Evolutionary conservation across 208 protist species (phyloP).

Genomic region (Sergeia podlipaevii): DNA sequence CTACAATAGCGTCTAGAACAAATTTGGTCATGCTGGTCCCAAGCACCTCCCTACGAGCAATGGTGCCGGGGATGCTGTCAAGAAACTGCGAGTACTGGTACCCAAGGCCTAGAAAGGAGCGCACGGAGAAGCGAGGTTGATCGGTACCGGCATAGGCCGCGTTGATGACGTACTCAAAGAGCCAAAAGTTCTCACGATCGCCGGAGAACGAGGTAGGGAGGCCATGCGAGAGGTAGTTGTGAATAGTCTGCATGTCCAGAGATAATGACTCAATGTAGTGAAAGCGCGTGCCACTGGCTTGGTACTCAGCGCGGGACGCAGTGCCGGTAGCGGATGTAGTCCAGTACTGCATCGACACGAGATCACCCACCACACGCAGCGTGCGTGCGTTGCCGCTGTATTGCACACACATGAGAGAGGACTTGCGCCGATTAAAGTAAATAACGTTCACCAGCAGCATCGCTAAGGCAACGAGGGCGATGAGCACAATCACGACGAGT

Average conservation of each 20-base stretch:
- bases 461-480: constrained; percentile 1
- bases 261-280: neutral
- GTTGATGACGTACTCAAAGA: neutral
- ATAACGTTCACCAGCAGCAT: constrained; percentile 2
- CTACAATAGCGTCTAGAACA: too few relatives aligned
- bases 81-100: constrained; percentile 8
- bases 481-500: neutral
- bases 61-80: neutral
- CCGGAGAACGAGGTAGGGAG: neutral
- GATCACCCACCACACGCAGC: constrained; percentile 4
- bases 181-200: constrained; percentile 1
- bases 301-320: neutral
- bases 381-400: constrained; percentile 1
- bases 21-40: too few relatives aligned
- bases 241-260: constrained; percentile 9
- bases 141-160: neutral
- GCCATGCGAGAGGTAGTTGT: constrained; percentile 9
- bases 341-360: constrained; percentile 12
- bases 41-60: neutral
- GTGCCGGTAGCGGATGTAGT: too few relatives aligned
- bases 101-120: constrained; percentile 3
- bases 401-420: constrained; percentile 3
- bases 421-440: neutral
- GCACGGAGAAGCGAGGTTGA: neutral
- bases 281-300: neutral